These are phyloP conservation scores for Salix viminalis DNA, from an alignment of 345 rosid species.

Conservation along the genomic window DNA sequence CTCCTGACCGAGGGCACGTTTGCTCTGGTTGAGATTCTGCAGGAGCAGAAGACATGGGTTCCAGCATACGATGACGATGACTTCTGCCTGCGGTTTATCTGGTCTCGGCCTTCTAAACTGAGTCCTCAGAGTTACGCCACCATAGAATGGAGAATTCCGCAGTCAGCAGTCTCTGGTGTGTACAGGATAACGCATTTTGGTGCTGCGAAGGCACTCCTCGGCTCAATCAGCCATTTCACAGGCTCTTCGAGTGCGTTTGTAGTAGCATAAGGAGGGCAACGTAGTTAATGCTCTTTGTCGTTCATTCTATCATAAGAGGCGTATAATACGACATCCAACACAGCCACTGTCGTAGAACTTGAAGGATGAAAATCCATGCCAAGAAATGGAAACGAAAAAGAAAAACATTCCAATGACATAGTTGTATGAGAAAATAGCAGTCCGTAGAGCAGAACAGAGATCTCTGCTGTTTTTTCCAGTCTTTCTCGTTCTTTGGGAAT, in stretches of 20 bases:
- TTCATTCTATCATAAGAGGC: too few relatives aligned
- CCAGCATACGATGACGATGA: constrained; percentile 85
- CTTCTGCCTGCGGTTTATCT: constrained; percentile 71
- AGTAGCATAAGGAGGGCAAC: constrained; percentile 21
- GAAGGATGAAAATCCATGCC: too few relatives aligned
- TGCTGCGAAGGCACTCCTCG: constrained; percentile 48
- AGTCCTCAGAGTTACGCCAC: constrained; percentile 68
- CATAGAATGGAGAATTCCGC: constrained; percentile 77
- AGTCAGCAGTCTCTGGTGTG: constrained; percentile 58
- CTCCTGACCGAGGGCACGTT: constrained; percentile 88
- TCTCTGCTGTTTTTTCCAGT: too few relatives aligned
- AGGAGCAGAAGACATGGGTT: constrained; percentile 59
- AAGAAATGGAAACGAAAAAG: too few relatives aligned
- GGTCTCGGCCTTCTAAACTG: constrained; percentile 73
- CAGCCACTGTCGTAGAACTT: background rate
- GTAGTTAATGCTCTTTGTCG: too few relatives aligned
- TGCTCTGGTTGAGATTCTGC: constrained; percentile 72
- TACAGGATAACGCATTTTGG: constrained; percentile 74
- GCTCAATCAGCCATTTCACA: constrained; percentile 51
- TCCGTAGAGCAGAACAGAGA: too few relatives aligned
- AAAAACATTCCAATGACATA: too few relatives aligned
- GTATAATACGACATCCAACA: background rate
- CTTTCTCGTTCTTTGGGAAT: too few relatives aligned
- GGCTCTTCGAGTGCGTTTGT: constrained; percentile 71
- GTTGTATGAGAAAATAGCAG: too few relatives aligned